phyloP scores from a whole-genome alignment of 2,329 filamentous ascomycete species.

The Nemania sp. region DNA sequence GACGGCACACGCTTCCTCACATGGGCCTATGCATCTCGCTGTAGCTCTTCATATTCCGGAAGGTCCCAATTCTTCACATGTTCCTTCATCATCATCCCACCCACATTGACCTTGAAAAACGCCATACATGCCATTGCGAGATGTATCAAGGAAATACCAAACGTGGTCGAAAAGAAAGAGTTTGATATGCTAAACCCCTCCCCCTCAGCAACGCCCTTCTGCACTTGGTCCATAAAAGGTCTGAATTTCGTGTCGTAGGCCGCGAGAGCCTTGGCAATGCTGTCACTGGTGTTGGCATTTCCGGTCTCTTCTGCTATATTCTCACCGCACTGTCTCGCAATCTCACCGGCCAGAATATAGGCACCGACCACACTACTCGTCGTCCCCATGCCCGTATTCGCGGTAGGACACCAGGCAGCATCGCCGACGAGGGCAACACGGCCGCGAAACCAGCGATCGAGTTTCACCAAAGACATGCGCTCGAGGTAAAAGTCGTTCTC shows the following conservation, averaged over 20 bases:
- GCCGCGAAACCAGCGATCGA: constrained; percentile 43
- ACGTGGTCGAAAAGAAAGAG: constrained; percentile 35
- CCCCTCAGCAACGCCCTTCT: constrained; percentile 32
- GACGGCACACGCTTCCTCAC: no score
- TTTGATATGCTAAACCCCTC: constrained; percentile 6
- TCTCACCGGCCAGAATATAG: constrained; percentile 54
- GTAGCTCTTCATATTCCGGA: constrained; percentile 41
- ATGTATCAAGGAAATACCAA: constrained; percentile 41
- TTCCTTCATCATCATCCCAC: constrained; percentile 38
- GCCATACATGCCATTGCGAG: constrained; percentile 37
- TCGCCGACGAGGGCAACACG: constrained; percentile 56
- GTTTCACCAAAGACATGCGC: constrained; percentile 48
- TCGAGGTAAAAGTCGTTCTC: constrained; percentile 51
- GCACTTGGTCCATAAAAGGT: constrained; percentile 45
- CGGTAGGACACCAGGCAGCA: constrained; percentile 50
- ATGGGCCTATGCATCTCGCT: neutral
- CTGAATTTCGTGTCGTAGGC: constrained; percentile 45
- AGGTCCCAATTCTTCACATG: constrained; percentile 43
- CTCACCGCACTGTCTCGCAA: constrained; percentile 33
- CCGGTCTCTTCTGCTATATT: neutral
- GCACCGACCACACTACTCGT: constrained; percentile 46
- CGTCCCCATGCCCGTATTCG: constrained; percentile 50
- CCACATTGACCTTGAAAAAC: constrained; percentile 42
- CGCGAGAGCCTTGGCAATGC: constrained; percentile 38
- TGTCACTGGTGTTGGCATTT: constrained; percentile 15